phyloP scores from a whole-genome alignment of 805 yeast species.

The Hanseniaspora vineae region DNA sequence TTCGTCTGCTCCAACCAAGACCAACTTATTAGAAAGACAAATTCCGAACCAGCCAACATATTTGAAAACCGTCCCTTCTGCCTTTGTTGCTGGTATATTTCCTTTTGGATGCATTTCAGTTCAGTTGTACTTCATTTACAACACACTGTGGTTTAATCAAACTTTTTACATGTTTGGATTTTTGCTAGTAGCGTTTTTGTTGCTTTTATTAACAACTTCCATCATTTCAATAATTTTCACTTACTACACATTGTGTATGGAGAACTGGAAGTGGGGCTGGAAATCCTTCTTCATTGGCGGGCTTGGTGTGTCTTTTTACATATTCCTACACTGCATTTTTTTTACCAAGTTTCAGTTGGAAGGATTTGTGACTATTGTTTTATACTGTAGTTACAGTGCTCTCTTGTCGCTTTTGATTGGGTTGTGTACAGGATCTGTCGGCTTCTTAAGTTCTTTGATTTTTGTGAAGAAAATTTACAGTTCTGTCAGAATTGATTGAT shows the following conservation, averaged over 20 bases:
- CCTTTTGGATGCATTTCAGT: slow-evolving; percentile 94
- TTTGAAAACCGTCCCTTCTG: slow-evolving; percentile 50
- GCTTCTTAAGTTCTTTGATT: slow-evolving; percentile 60
- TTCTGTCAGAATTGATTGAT: slow-evolving; percentile 72
- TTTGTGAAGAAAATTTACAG: slow-evolving; percentile 72
- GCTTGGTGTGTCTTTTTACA: slow-evolving; percentile 75
- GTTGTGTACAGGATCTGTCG: slow-evolving; percentile 78
- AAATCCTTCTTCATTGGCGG: slow-evolving; percentile 84
- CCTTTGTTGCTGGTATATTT: slow-evolving; percentile 75
- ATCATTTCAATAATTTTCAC: slow-evolving; percentile 69
- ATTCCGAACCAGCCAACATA: slow-evolving; percentile 87
- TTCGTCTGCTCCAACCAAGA: slow-evolving; percentile 51
- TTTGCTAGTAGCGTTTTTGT: slow-evolving; percentile 72
- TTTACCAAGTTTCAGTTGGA: slow-evolving; percentile 59
- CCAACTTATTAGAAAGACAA: slow-evolving; percentile 93
- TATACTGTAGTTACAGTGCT: slow-evolving; percentile 73
- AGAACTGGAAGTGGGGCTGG: slow-evolving; percentile 98
- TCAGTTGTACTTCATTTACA: slow-evolving; percentile 84
- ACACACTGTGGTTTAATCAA: slow-evolving; percentile 87
- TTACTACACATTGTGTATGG: slow-evolving; percentile 76
- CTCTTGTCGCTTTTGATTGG: slow-evolving; percentile 61
- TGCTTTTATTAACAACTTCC: slow-evolving; percentile 71
- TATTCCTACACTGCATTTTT: slow-evolving; percentile 70
- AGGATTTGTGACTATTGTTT: slow-evolving; percentile 60
- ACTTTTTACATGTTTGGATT: slow-evolving; percentile 97